Evolutionary conservation across 208 protist species (phyloP), one percentile per base, ranked within the genome.

Genomic region (Acanthamoeba royreba): DNA sequence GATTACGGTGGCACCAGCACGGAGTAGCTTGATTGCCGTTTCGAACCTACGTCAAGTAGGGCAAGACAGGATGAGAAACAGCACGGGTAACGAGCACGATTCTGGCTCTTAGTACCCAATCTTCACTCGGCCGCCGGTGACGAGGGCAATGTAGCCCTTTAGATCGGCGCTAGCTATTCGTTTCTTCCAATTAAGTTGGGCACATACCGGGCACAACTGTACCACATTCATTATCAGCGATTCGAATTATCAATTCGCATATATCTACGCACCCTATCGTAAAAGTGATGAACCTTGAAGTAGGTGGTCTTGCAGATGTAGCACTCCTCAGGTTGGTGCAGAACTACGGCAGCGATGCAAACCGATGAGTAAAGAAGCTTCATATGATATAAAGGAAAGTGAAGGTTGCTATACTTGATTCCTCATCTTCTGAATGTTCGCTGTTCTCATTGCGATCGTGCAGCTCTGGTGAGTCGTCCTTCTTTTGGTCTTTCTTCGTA

Each of bases 181-280:
- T 95, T 99, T 99, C 72, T 97, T 97, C 93, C 98, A 99, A 96
- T 99, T 99, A 93, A 98, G 98, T 92, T 97, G 97, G 22, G 98
- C 98, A 93, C 98, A 99, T 38, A 97, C 93, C 55, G 98, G 98
- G 95, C 99, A 99, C 93, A 99, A 83, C 72, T 83, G 72, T 28
- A 9, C 9, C 2, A 40, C 35, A 79, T 79, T 38, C 15, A 25
- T 79, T 8, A 46, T 49, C 22, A 47, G 63, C 49, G 19, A 19
- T 19, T 19, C n/a, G n/a, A n/a, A n/a, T n/a, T n/a, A n/a, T n/a
- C n/a, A n/a, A n/a, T n/a, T n/a, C n/a, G n/a, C n/a, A n/a, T n/a
- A 15, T 66, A 8, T 0, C 9, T 7, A 47, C 72, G 7, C 31
- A 88, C 81, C 13, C 81, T 7, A n/a, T 88, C 81, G 33, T 88